Percentiles rank a stretch among this genome's conserved stretches.
Evolutionary conservation across 2,329 filamentous ascomycete species (phyloP).

Genomic region (Trichoderma semiorbis): DNA sequence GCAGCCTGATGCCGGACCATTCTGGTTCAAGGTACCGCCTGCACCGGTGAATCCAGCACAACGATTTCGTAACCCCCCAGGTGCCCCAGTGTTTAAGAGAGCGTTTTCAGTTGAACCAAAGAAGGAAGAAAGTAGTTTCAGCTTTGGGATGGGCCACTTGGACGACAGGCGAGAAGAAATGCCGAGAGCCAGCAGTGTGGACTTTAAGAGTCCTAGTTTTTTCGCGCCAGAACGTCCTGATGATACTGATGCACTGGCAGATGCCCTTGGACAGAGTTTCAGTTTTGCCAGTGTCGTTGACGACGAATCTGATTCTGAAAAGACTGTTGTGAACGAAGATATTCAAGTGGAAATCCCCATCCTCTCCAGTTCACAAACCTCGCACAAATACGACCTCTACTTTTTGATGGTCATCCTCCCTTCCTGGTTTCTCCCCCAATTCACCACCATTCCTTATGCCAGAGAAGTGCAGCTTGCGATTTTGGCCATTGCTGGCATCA

Average conservation of each 20-base stretch:
- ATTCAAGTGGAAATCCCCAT: neutral
- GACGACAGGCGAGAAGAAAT: slow-evolving; percentile 16
- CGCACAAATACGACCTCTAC: slow-evolving; percentile 22
- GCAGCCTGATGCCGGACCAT: slow-evolving; percentile 46
- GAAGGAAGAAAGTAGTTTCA: slow-evolving; percentile 23
- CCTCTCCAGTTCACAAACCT: slow-evolving; percentile 12
- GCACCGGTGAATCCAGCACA: slow-evolving; percentile 66
- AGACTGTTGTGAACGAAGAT: neutral
- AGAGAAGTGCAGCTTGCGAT: slow-evolving; percentile 29
- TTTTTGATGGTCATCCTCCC: slow-evolving; percentile 24
- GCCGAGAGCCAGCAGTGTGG: slow-evolving; percentile 28
- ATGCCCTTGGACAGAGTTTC: slow-evolving; percentile 44
- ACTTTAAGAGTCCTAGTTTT: slow-evolving; percentile 59
- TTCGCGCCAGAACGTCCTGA: slow-evolving; percentile 45
- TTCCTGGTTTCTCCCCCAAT: slow-evolving; percentile 28
- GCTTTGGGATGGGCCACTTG: neutral
- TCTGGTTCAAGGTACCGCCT: slow-evolving; percentile 67
- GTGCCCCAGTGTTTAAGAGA: slow-evolving; percentile 49
- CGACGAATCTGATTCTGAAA: neutral
- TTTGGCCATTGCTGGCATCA: slow-evolving; percentile 28
- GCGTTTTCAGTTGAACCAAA: slow-evolving; percentile 38
- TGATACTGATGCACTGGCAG: slow-evolving; percentile 42
- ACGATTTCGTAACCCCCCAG: slow-evolving; percentile 58
- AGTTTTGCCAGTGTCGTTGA: slow-evolving; percentile 34
- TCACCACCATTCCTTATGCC: slow-evolving; percentile 24